Evolutionary conservation across 75 land plant species (phyloP).

Genomic region (Selaginella tamariscina): DNA sequence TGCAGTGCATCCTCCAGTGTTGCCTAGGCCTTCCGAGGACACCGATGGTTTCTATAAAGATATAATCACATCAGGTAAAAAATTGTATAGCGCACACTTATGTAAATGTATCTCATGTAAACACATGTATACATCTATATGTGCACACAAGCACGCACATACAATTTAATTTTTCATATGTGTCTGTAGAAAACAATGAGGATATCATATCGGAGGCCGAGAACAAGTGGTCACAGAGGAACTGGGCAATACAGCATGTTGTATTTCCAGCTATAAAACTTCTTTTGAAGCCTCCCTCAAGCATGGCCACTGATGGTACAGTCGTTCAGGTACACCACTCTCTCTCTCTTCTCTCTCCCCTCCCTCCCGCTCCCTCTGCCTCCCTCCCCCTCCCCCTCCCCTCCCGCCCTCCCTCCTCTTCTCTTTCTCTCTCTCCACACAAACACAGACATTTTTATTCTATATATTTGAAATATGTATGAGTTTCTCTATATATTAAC

Average conservation of each 20-base stretch:
- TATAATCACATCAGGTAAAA: too few species aligned
- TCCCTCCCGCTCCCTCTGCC: too few species aligned
- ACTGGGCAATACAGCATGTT: slow-evolving; percentile 96
- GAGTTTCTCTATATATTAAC: neutral
- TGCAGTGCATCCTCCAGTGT: slow-evolving; percentile 82
- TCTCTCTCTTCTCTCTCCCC: neutral
- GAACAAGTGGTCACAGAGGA: slow-evolving; percentile 82
- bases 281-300: slow-evolving; percentile 80
- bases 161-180: slow-evolving; percentile 1
- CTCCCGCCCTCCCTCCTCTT: neutral
- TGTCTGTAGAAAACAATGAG: slow-evolving; percentile 27
- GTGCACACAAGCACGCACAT: neutral
- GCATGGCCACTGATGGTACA: slow-evolving; percentile 89
- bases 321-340: slow-evolving; percentile 52
- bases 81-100: neutral
- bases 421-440: neutral
- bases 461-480: neutral
- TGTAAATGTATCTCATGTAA: neutral
- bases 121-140: neutral
- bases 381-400: neutral
- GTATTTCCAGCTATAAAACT: slow-evolving; percentile 83
- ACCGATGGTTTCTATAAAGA: slow-evolving; percentile 43
- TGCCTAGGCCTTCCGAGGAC: slow-evolving; percentile 81
- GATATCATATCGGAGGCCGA: slow-evolving; percentile 76
- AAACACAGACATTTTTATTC: neutral